Evolutionary conservation across 2,329 filamentous ascomycete genomes (phyloP).

Genomic region (Lasiodiplodia citricola): DNA sequence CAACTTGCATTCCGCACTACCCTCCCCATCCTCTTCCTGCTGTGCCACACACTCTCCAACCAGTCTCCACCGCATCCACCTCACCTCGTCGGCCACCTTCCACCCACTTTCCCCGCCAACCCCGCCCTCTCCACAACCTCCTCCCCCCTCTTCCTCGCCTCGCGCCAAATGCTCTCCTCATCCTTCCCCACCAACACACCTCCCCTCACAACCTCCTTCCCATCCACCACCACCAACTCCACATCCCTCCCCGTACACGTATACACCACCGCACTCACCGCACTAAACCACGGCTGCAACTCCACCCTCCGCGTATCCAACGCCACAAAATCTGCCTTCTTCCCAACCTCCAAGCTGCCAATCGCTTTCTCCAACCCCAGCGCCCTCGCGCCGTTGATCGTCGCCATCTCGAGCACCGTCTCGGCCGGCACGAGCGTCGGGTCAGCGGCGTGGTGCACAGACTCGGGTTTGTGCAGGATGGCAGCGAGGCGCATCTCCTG

Average conservation of each 20-base stretch:
- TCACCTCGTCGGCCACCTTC: conserved; percentile 44
- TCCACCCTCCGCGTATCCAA: conserved; percentile 38
- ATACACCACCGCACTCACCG: conserved; percentile 53
- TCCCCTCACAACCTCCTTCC: conserved; percentile 45
- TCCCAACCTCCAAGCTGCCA: conserved; percentile 49
- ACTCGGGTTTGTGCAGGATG: conserved; percentile 53
- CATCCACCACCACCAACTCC: conserved; percentile 52
- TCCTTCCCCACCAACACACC: conserved; percentile 47
- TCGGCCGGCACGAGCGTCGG: conserved; percentile 53
- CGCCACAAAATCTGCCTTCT: conserved; percentile 52
- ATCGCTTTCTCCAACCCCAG: conserved; percentile 48
- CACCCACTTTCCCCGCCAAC: conserved; percentile 42
- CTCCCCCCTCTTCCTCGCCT: conserved; percentile 39
- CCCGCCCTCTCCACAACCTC: conserved; percentile 49
- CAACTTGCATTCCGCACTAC: neutral
- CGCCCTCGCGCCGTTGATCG: conserved; percentile 57
- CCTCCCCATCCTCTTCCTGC: neutral
- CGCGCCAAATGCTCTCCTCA: conserved; percentile 47
- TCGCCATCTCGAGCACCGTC: conserved; percentile 57
- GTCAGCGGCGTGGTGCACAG: conserved; percentile 40
- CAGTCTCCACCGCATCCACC: neutral
- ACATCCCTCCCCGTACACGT: conserved; percentile 52
- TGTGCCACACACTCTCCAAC: neutral
- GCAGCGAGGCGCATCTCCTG: conserved; percentile 60
- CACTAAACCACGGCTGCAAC: conserved; percentile 37